Evolutionary conservation across 2,329 filamentous ascomycete genomes (phyloP), one percentile per base, ranked within the genome.

Genomic region (Lithohypha guttulata): DNA sequence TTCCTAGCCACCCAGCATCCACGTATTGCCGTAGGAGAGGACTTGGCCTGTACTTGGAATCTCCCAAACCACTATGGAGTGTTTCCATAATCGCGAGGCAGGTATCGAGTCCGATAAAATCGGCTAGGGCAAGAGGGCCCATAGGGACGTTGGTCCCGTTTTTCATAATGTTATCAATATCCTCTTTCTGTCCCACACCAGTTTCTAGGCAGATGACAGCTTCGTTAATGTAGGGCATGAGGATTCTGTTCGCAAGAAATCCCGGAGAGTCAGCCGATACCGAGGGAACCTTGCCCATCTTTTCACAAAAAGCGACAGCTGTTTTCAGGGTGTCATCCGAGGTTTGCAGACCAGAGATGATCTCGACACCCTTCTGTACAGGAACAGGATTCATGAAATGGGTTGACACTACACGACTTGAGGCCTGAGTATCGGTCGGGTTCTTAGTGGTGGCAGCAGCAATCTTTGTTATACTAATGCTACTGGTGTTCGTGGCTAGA

Each of bases 341-440:
- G 2, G 91, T 98, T 62, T 98, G 91, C 20, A 98, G 70, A 20
- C 86, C 91, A 36, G 83, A 80, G 59, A 98, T 96, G 54, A 98
- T 95, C 65, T 98, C 91, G 4, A 98, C 91, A 37, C 91, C 91
- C 63, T 94, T 94, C 59, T 96, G 91, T 21, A 98, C 67, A 2
- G 91, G 91, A 0, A 98, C 91, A 0, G 91, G 91, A 69, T 98
- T 98, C 91, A 98, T 98, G 64, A 98, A 98, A 62, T 98, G 91
- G 11, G 91, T 96, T 36, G 84, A 85, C 40, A 98, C 77, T 7
- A 98, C 91, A 33, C 91, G 81, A 4, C 85, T 89, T 29, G 84
- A 81, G 27, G 79, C 82, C 29, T 79, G 80, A 17, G 84, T 78
- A 55, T 94, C 83, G 13, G 68, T 89, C 1, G 85, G 81, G 56